These are phyloP conservation scores for Syncephalis plumigaleata DNA, from an alignment of 371 early-diverging fungal genomes.

Conservation along the genomic window DNA sequence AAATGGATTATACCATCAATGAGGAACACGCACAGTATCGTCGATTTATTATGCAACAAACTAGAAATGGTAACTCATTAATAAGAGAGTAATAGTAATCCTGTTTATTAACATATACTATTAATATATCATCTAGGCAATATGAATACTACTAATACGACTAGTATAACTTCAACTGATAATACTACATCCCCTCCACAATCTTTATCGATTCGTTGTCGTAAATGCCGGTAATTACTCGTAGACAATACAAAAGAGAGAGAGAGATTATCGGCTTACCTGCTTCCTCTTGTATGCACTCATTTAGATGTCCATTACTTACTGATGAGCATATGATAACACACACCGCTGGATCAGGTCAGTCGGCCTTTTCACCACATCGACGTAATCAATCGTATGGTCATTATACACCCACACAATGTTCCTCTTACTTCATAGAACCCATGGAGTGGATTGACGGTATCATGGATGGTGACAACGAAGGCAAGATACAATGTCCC, in stretches of 20 bases:
- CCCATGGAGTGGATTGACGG: constrained; percentile 71
- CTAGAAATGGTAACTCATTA: constrained; percentile 31
- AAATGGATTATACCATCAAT: constrained; percentile 36
- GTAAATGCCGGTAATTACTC: constrained; percentile 19
- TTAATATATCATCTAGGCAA: constrained; percentile 19
- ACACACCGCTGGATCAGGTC: constrained; percentile 54
- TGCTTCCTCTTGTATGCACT: too few relatives aligned
- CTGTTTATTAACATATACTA: neutral
- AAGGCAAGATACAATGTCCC: constrained; percentile 67
- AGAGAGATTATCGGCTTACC: neutral
- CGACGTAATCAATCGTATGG: constrained; percentile 28
- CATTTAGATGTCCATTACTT: constrained; percentile 36
- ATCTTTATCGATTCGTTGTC: constrained; percentile 20
- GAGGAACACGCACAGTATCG: constrained; percentile 39
- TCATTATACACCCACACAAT: constrained; percentile 15
- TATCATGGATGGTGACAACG: constrained; percentile 30
- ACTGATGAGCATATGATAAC: constrained; percentile 40
- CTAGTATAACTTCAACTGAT: constrained; percentile 10
- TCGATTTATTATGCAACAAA: constrained; percentile 37
- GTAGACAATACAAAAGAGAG: neutral
- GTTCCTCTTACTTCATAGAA: constrained; percentile 69
- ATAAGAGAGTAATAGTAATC: constrained; percentile 10
- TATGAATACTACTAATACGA: constrained; percentile 26
- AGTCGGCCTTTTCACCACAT: constrained; percentile 44
- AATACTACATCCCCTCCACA: constrained; percentile 2